Percentiles rank a stretch among this genome's conserved stretches.
These are phyloP conservation scores for Xylaria sp. DNA, from an alignment of 2,329 filamentous ascomycete species.

Conservation along the genomic window DNA sequence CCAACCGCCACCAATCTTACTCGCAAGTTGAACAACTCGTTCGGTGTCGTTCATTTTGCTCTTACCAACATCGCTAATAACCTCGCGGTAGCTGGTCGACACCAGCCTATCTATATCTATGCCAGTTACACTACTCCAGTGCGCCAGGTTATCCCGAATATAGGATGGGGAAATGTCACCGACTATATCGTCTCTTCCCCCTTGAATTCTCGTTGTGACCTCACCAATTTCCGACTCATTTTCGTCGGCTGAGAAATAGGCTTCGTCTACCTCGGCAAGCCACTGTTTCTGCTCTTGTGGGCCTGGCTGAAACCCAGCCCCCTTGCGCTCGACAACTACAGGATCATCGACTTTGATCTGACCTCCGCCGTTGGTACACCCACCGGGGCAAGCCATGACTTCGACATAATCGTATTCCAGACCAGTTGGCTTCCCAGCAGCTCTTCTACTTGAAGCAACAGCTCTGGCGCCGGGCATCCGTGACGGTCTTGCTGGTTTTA, in stretches of 20 bases:
- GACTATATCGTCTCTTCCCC: slow-evolving; percentile 56
- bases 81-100: slow-evolving; percentile 89
- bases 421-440: slow-evolving; percentile 59
- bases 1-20: slow-evolving; percentile 94
- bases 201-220: slow-evolving; percentile 45
- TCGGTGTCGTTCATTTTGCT: slow-evolving; percentile 75
- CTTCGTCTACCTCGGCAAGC: slow-evolving; percentile 85
- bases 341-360: slow-evolving; percentile 93
- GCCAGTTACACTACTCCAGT: slow-evolving; percentile 80
- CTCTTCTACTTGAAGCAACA: slow-evolving; percentile 65
- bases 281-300: slow-evolving; percentile 87
- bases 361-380: slow-evolving; percentile 96
- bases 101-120: slow-evolving; percentile 77
- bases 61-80: slow-evolving; percentile 95
- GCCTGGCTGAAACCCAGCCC: slow-evolving; percentile 67
- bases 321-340: slow-evolving; percentile 63
- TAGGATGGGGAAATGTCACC: slow-evolving; percentile 73
- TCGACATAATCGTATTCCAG: slow-evolving; percentile 92
- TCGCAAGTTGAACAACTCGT: slow-evolving; percentile 86
- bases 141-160: slow-evolving; percentile 74
- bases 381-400: slow-evolving; percentile 99
- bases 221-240: slow-evolving; percentile 50
- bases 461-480: slow-evolving; percentile 81
- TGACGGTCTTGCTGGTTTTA: slow-evolving; percentile 83
- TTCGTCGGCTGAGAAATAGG: slow-evolving; percentile 84